Base-by-base conservation (phyloP, 2,329 filamentous ascomycete genomes). In the Hypoxylon sp. region DNA sequence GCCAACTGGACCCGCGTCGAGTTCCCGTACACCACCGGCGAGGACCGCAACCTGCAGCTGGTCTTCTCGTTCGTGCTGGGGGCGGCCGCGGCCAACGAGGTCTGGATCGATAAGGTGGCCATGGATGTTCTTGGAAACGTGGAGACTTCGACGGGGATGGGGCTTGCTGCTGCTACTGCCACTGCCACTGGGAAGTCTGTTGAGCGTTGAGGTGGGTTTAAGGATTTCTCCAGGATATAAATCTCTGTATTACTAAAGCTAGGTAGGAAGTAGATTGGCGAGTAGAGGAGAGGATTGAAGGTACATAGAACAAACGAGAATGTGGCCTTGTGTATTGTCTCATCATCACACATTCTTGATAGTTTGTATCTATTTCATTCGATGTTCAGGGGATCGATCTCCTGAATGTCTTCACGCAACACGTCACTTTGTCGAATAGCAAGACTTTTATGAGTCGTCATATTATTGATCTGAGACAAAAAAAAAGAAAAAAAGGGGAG, bases 21-120 rank as follows among this genome's bases (percentile, higher is more conserved):
- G 1, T 75, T 91, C 6, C 83, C 85, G 0, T 87, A 86, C 58
- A 75, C 77, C 10, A 77, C 68, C 2, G 34, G 44, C 1, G 50
- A 37, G 22, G 68, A 70, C 13, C 61, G 61, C 8, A 62, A 72
- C 15, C 53, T 72, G 8, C 69, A 72, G 68, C 56, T 73, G 11
- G 56, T 53, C 4, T 71, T 73, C 44, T 65, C 63, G 59, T 71
- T 67, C 47, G 58, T 56, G 56, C 61, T 73, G 15, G 65, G 59
- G 0, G 19, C 20, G 10, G 70, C 68, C 2, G 5, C 30, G 1
- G 47, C 22, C 6, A 71, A 73, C 22, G 68, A 60, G 48, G 47
- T 73, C 48, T 67, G 66, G 64, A 41, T 73, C 13, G 71, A 73
- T 63, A 65, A 68, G 49, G 68, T 72, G 0, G 49, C 41, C 2